Evolutionary conservation across 768 basidiomycete species (phyloP).

Genomic region (Lentinus brumalis): DNA sequence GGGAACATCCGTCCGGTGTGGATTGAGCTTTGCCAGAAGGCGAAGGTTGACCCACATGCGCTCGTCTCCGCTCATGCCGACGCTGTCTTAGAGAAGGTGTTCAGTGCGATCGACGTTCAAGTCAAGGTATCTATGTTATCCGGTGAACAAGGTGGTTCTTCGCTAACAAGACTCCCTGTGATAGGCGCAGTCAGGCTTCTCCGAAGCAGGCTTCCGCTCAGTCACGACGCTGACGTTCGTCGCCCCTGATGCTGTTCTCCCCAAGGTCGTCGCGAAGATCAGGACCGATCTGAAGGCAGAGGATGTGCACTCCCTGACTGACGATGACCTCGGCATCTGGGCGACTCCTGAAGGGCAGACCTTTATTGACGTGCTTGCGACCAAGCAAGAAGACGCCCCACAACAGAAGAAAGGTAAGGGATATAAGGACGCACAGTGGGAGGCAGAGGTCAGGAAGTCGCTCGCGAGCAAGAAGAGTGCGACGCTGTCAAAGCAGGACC

Average conservation of each 20-base stretch:
- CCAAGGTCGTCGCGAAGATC: constrained; percentile 69
- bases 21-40: constrained; percentile 81
- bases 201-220: constrained; percentile 73
- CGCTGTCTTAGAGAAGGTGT: constrained; percentile 48
- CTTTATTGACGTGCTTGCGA: constrained; percentile 75
- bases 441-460: constrained; percentile 86
- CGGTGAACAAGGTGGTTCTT: background rate
- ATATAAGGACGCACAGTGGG: constrained; percentile 92
- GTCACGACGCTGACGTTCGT: constrained; percentile 81
- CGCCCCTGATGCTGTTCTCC: constrained; percentile 66
- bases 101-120: constrained; percentile 48
- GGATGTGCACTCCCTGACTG: constrained; percentile 62
- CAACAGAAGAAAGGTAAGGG: constrained; percentile 76
- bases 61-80: constrained; percentile 55
- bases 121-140: constrained; percentile 43
- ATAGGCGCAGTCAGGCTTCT: constrained; percentile 35
- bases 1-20: constrained; percentile 60
- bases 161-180: background rate
- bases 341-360: constrained; percentile 78
- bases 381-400: constrained; percentile 52
- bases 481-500: constrained; percentile 80
- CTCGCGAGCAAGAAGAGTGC: constrained; percentile 70
- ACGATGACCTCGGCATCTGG: constrained; percentile 84
- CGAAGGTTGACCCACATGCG: constrained; percentile 64
- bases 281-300: constrained; percentile 61